Evolutionary conservation across 371 early-diverging fungal genomes (phyloP).

Genomic region (Lichtheimia ramosa): DNA sequence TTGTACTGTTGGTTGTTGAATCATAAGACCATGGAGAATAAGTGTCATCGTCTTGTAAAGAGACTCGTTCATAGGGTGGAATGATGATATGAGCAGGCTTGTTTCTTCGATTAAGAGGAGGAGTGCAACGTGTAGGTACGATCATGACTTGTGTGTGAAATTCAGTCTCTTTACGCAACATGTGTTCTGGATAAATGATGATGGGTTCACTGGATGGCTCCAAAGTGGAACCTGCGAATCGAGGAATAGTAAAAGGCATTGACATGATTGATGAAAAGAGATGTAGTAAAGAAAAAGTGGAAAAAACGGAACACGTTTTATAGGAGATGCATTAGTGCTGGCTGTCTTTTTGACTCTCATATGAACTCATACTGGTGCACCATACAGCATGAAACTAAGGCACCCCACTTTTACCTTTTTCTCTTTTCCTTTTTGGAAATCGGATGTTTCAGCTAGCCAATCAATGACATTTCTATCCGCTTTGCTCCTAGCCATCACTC

Average conservation of each 20-base stretch:
- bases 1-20: background rate
- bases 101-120: conserved; percentile 17
- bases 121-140: conserved; percentile 5
- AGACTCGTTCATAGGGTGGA: conserved; percentile 10
- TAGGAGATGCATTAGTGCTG: too few species aligned
- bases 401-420: too few species aligned
- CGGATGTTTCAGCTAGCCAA: too few species aligned
- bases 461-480: too few species aligned
- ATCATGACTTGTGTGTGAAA: background rate
- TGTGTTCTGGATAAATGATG: conserved; percentile 17
- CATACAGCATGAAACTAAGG: too few species aligned
- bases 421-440: too few species aligned
- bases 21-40: conserved; percentile 24
- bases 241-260: conserved; percentile 14
- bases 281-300: too few species aligned
- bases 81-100: conserved; percentile 19
- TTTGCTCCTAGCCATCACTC: too few species aligned
- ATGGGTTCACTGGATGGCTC: conserved; percentile 22
- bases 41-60: conserved; percentile 5
- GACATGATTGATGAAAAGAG: background rate
- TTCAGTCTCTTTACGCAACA: conserved; percentile 11
- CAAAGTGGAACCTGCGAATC: conserved; percentile 25
- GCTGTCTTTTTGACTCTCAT: too few species aligned
- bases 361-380: too few species aligned
- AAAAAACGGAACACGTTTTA: too few species aligned